Evolutionary conservation across 139 green algal genomes (phyloP).

Genomic region (Volvox reticuliferus): DNA sequence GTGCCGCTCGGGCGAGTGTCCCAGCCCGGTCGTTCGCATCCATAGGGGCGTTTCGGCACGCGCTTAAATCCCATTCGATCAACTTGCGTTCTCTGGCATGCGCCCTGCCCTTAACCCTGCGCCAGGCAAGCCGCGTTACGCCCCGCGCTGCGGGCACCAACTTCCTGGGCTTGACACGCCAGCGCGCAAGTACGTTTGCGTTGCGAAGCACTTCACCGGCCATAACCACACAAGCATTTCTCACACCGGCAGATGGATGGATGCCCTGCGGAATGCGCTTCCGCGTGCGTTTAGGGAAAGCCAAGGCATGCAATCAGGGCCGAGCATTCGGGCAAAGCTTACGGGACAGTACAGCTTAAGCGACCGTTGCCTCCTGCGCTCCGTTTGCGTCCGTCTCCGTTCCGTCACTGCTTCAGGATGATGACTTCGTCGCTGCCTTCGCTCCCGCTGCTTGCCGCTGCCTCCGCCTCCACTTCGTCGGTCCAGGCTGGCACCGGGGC

Average conservation of each 20-base stretch:
- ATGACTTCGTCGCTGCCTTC: slow-evolving; percentile 15
- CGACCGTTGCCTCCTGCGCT: not conserved
- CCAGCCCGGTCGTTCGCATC: not conserved
- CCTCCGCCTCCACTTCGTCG: slow-evolving; percentile 18
- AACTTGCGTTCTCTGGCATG: slow-evolving; percentile 12
- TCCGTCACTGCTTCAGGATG: not conserved
- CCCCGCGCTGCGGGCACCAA: slow-evolving; percentile 16
- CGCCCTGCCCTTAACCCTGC: slow-evolving; percentile 24
- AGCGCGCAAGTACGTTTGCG: slow-evolving; percentile 39
- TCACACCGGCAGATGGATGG: too few species aligned
- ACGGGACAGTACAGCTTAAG: too few species aligned
- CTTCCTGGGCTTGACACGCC: slow-evolving; percentile 21
- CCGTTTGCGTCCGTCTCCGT: not conserved
- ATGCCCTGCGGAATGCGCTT: too few species aligned
- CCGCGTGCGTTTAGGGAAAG: too few species aligned
- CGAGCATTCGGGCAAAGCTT: too few species aligned
- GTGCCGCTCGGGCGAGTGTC: too few species aligned
- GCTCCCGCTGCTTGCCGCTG: slow-evolving; percentile 38
- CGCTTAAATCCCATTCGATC: not conserved
- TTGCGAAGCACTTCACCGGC: not conserved
- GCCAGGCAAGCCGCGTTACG: slow-evolving; percentile 34
- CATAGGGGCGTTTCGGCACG: not conserved
- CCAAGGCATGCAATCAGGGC: too few species aligned
- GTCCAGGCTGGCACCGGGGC: slow-evolving; percentile 24
- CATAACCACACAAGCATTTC: not conserved